A percentile compares a stretch with the other conserved stretches of the same genome.
phyloP scores from a whole-genome alignment of 2,329 filamentous ascomycete genomes.

The Claviceps purpurea region DNA sequence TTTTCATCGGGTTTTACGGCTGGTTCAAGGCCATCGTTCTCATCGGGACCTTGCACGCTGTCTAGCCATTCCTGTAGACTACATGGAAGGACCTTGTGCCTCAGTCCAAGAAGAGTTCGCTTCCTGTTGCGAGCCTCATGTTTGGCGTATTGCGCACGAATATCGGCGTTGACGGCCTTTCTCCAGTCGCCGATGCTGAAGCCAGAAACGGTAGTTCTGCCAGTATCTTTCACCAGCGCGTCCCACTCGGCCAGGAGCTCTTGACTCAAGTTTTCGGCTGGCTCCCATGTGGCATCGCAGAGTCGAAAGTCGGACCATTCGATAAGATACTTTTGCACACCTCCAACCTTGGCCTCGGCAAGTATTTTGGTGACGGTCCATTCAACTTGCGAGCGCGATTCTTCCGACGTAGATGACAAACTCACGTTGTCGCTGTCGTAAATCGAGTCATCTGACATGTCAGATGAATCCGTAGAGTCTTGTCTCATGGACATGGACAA shows the following conservation, averaged over 20 bases:
- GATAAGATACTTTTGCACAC: slow-evolving; percentile 19
- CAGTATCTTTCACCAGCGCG: slow-evolving; percentile 23
- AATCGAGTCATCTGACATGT: not conserved
- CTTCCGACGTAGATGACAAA: slow-evolving; percentile 20
- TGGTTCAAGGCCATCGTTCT: not conserved
- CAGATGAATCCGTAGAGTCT: not conserved
- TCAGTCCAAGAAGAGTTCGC: slow-evolving; percentile 23
- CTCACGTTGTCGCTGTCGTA: slow-evolving; percentile 16
- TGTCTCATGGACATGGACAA: not conserved
- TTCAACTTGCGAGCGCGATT: slow-evolving; percentile 23
- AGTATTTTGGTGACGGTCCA: slow-evolving; percentile 40
- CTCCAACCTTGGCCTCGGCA: slow-evolving; percentile 25
- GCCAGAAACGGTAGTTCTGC: slow-evolving; percentile 16
- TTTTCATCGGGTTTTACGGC: not conserved
- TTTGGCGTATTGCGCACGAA: slow-evolving; percentile 19
- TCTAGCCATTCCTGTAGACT: slow-evolving; percentile 4
- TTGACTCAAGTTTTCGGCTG: slow-evolving; percentile 26
- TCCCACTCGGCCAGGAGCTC: slow-evolving; percentile 30
- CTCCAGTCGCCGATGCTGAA: slow-evolving; percentile 27
- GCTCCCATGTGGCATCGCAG: slow-evolving; percentile 36
- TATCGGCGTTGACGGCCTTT: slow-evolving; percentile 16
- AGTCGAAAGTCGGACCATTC: slow-evolving; percentile 24
- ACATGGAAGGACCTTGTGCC: slow-evolving; percentile 3
- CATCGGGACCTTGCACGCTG: not conserved
- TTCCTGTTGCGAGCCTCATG: slow-evolving; percentile 31